phyloP scores from a whole-genome alignment of 1,139 yeast genomes.

The Hemisphaericaspora lyxosophila region DNA sequence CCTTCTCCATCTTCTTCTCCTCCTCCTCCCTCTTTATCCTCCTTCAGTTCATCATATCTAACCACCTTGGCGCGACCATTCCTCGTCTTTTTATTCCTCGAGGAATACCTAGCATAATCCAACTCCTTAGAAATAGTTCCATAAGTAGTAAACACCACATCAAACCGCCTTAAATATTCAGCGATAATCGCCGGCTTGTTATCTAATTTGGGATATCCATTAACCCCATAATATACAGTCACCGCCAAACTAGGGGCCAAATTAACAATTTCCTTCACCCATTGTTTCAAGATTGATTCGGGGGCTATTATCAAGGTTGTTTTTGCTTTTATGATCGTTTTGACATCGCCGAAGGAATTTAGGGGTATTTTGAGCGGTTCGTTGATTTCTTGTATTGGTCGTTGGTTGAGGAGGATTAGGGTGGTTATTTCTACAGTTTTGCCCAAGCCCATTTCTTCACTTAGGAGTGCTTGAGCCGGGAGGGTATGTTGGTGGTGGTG shows the following conservation, averaged over 20 bases:
- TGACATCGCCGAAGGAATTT: constrained; percentile 33
- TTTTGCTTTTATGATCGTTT: constrained; percentile 53
- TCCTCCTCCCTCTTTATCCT: constrained; percentile 13
- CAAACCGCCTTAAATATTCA: constrained; percentile 53
- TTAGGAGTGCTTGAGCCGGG: constrained; percentile 68
- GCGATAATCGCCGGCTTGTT: constrained; percentile 46
- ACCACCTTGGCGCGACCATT: constrained; percentile 20
- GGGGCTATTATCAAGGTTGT: constrained; percentile 87
- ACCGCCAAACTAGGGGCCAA: constrained; percentile 60
- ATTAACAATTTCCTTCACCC: constrained; percentile 70
- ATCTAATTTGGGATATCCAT: constrained; percentile 45
- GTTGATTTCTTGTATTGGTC: constrained; percentile 47
- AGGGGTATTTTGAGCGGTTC: constrained; percentile 36
- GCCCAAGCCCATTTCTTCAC: constrained; percentile 97
- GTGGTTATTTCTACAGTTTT: constrained; percentile 85
- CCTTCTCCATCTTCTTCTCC: constrained; percentile 14
- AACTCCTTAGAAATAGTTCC: constrained; percentile 66
- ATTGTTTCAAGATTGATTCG: constrained; percentile 74
- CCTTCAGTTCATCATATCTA: constrained; percentile 14
- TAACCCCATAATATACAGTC: constrained; percentile 63
- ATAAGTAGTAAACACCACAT: constrained; percentile 83
- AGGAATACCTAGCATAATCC: constrained; percentile 76
- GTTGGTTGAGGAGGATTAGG: constrained; percentile 56
- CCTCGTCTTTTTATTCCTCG: constrained; percentile 57
- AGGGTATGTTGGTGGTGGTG: constrained; percentile 14